A percentile compares a stretch with the other conserved stretches of the same genome.
These are phyloP conservation scores for Marchantia paleacea DNA, from an alignment of 225 moss, liverwort and hornwort species.

Conservation along the genomic window DNA sequence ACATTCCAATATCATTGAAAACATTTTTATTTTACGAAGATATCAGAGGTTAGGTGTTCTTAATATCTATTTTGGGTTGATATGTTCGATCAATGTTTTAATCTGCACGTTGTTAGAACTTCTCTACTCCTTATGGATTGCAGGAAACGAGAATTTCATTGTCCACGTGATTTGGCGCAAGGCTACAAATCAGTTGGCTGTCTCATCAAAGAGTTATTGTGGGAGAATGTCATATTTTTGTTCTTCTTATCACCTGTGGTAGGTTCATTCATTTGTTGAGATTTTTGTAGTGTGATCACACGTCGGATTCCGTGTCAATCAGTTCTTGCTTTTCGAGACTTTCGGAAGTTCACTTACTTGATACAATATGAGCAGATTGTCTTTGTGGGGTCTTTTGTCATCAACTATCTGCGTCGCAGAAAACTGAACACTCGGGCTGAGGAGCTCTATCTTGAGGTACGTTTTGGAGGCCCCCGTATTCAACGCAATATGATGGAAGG, in stretches of 20 bases:
- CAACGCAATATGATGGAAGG: neutral
- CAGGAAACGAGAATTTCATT: constrained; percentile 69
- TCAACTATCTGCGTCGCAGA: constrained; percentile 43
- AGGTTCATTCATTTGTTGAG: constrained; percentile 21
- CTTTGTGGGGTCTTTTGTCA: constrained; percentile 39
- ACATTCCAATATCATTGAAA: neutral
- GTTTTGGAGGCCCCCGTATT: neutral
- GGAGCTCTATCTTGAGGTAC: constrained; percentile 73
- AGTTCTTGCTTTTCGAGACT: neutral
- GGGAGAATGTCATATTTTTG: constrained; percentile 60
- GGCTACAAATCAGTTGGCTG: constrained; percentile 65
- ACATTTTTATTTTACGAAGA: neutral
- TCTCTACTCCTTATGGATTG: neutral
- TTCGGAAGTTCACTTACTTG: neutral
- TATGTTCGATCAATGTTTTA: no score
- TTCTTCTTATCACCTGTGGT: constrained; percentile 62
- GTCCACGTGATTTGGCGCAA: constrained; percentile 58
- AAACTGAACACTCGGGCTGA: constrained; percentile 55
- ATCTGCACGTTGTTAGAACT: neutral
- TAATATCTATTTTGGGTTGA: no score
- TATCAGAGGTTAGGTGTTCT: neutral
- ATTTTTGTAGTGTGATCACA: no score
- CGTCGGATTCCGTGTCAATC: neutral
- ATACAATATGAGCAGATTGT: constrained; percentile 34
- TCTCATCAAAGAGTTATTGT: constrained; percentile 56